These are phyloP conservation scores for Naumovozyma baii DNA, from an alignment of 805 yeast species.

Conservation along the genomic window DNA sequence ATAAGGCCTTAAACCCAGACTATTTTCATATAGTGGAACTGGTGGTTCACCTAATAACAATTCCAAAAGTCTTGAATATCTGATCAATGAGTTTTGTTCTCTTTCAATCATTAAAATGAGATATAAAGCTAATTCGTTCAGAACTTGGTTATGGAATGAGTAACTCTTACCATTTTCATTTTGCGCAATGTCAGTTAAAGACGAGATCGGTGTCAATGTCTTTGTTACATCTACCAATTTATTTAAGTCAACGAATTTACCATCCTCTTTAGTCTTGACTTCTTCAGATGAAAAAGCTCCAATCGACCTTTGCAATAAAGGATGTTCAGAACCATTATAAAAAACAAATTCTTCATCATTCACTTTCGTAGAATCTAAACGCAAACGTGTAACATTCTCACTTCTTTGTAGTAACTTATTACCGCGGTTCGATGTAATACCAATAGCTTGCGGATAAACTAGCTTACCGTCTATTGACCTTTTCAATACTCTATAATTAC, in stretches of 20 bases:
- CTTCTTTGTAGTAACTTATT: constrained; percentile 46
- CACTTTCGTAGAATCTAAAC: constrained; percentile 28
- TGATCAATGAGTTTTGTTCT: constrained; percentile 71
- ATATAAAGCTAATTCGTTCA: constrained; percentile 56
- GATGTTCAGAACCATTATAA: constrained; percentile 31
- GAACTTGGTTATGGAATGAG: constrained; percentile 50
- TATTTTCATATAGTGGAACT: constrained; percentile 49
- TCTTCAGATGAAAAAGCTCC: constrained; percentile 12
- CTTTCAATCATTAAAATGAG: constrained; percentile 69
- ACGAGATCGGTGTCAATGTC: constrained; percentile 65
- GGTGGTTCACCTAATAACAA: constrained; percentile 85
- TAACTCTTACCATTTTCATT: constrained; percentile 55
- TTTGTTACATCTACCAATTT: constrained; percentile 43
- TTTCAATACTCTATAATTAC: constrained; percentile 27
- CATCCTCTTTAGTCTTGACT: constrained; percentile 20
- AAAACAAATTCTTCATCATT: constrained; percentile 25
- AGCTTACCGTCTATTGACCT: constrained; percentile 19
- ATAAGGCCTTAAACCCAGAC: constrained; percentile 56
- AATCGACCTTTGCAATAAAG: constrained; percentile 26
- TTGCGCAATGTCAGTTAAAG: constrained; percentile 67
- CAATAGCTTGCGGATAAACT: constrained; percentile 22
- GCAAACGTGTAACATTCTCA: constrained; percentile 37
- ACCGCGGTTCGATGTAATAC: constrained; percentile 44
- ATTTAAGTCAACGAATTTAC: constrained; percentile 32
- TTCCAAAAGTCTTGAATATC: constrained; percentile 61